Conservation (phyloP, 2,329 filamentous ascomycete genomes). For the Gnomoniopsis sp. region DNA sequence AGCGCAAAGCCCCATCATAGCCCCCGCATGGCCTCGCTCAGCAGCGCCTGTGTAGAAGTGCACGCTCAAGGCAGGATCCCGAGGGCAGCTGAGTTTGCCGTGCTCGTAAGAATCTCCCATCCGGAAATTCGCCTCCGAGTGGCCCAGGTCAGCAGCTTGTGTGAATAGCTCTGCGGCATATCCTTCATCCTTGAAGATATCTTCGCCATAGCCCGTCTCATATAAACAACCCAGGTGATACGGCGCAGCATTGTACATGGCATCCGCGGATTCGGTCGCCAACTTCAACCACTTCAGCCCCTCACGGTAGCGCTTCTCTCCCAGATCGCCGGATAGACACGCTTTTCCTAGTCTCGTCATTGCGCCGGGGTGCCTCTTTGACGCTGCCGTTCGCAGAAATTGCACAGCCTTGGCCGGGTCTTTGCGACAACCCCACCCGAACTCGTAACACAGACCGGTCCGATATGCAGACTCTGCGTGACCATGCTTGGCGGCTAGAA, state of each 20-base stretch:
- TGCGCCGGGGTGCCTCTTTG: constrained; percentile 91
- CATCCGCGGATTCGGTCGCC: constrained; percentile 82
- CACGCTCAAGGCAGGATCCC: constrained; percentile 87
- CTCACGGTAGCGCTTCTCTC: constrained; percentile 81
- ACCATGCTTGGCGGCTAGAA: constrained; percentile 92
- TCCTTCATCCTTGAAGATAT: constrained; percentile 84
- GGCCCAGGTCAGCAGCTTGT: constrained; percentile 86
- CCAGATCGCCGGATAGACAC: constrained; percentile 85
- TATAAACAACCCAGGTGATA: constrained; percentile 88
- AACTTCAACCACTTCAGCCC: constrained; percentile 96
- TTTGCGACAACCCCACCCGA: constrained; percentile 92
- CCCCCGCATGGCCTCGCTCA: constrained; percentile 74
- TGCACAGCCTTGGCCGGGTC: constrained; percentile 90
- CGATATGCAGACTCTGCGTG: constrained; percentile 96
- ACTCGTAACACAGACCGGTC: constrained; percentile 92
- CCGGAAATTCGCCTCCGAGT: constrained; percentile 79
- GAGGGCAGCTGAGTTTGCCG: constrained; percentile 79
- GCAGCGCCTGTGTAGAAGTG: constrained; percentile 97
- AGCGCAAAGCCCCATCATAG: constrained; percentile 97
- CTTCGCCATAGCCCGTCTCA: constrained; percentile 89
- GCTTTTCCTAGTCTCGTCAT: constrained; percentile 91
- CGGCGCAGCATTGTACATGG: constrained; percentile 88
- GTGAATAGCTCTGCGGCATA: constrained; percentile 95
- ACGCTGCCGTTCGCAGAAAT: constrained; percentile 84
- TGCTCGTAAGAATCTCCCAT: constrained; percentile 98